Evolutionary conservation across 768 basidiomycete genomes (phyloP).

Genomic region (Boletus reticulatus): DNA sequence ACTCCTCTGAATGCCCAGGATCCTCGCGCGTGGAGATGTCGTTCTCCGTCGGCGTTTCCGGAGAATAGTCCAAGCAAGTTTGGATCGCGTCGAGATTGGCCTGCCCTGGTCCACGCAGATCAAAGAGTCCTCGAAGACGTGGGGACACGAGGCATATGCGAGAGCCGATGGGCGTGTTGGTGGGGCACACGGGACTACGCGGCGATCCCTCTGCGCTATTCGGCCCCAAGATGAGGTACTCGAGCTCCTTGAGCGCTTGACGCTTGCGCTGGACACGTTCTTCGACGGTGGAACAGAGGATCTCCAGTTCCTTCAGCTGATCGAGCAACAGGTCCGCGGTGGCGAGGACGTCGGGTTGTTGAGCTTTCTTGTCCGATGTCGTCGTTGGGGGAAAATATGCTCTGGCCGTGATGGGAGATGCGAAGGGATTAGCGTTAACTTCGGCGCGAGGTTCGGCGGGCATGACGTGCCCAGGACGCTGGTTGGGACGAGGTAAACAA

Average conservation of each 20-base stretch:
- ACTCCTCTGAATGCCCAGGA: slow-evolving; percentile 12
- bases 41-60: not conserved
- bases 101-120: slow-evolving; percentile 25
- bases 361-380: not conserved
- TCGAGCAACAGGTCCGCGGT: slow-evolving; percentile 30
- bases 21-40: slow-evolving; percentile 3
- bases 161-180: too few species aligned
- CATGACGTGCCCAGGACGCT: slow-evolving; percentile 4
- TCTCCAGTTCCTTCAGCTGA: slow-evolving; percentile 27
- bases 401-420: slow-evolving; percentile 16
- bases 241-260: slow-evolving; percentile 20
- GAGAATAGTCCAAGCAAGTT: slow-evolving; percentile 3
- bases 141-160: not conserved
- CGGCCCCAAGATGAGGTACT: slow-evolving; percentile 1
- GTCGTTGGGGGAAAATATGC: not conserved
- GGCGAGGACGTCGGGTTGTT: slow-evolving; percentile 23
- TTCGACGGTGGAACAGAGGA: slow-evolving; percentile 19
- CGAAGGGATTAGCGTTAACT: slow-evolving; percentile 14
- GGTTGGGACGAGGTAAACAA: not conserved
- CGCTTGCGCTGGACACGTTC: slow-evolving; percentile 18
- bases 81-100: slow-evolving; percentile 15
- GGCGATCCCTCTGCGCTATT: too few species aligned
- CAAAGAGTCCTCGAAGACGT: slow-evolving; percentile 32
- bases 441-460: not conserved
- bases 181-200: too few species aligned